Evolutionary conservation across 108 stramenopile species (phyloP), one percentile per base, ranked within the genome.

Genomic region (Epipyxis sp.): DNA sequence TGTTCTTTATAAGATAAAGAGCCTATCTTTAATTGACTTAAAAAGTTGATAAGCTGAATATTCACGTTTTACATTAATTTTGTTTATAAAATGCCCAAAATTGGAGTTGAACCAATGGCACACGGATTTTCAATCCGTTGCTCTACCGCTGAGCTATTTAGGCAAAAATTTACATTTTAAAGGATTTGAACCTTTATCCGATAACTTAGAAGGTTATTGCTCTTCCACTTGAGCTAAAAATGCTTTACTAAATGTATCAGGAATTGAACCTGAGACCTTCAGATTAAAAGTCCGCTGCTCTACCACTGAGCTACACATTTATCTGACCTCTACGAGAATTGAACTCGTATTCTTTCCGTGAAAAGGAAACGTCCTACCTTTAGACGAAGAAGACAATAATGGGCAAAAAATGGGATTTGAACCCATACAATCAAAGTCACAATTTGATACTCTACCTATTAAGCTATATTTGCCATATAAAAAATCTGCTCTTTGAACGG

Each of bases 321-420:
- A 32, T 65, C 34, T 65, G 34, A 32, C 61, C 61, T 32, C 61
- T 65, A 65, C 34, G 61, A 65, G 61, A 65, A 65, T 65, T 32
- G 61, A 65, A 65, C 61, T 65, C 61, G 34, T 65, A 65, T 65
- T 65, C 34, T 32, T 65, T 65, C 61, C 61, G 61, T 65, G 61
- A 65, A 65, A 65, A 32, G 61, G 61, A 65, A 65, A 32, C 61
- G 61, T 65, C 61, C 61, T 65, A 44, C 43, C 34, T n/a, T n/a
- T n/a, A n/a, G n/a, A n/a, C 44, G 72, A 58, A 80, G 59, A 80
- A 74, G 74, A 32, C 34, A 65, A 32, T 65, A 32, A 80, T 74
- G 37, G 79, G 57, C 1, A 44, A 42, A 80, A 32, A 65, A 65
- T 65, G 61, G 61, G 61, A 65, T 65, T 65, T 32, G 61, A 65